phyloP scores from a whole-genome alignment of 257 asterid genomes.

The Solanum commersonii region DNA sequence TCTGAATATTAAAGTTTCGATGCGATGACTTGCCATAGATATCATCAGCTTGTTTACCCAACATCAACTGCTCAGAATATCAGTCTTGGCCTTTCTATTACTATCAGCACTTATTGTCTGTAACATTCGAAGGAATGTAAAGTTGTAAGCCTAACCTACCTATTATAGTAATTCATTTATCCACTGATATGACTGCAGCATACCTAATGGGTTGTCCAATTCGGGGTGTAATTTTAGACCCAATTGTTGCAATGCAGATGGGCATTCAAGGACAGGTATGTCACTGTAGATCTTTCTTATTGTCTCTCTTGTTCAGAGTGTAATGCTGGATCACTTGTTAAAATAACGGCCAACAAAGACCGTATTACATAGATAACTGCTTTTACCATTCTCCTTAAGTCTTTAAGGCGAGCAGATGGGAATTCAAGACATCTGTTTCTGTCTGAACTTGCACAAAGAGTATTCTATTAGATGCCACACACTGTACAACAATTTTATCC shows the following conservation, averaged over 20 bases:
- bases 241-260: constrained; percentile 87
- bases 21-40: background rate
- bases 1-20: background rate
- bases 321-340: background rate
- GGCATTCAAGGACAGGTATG: constrained; percentile 97
- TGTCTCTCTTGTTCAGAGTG: background rate
- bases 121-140: background rate
- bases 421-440: background rate
- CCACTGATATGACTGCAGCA: constrained; percentile 42
- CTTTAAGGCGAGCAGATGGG: background rate
- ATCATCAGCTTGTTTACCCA: background rate
- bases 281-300: background rate
- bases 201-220: constrained; percentile 96
- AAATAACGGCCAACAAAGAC: background rate
- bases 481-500: background rate
- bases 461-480: background rate
- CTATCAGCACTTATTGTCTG: background rate
- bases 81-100: background rate
- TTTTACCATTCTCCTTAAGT: background rate
- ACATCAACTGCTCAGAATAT: background rate
- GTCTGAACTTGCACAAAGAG: background rate
- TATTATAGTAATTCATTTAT: background rate
- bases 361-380: background rate
- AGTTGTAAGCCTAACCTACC: background rate
- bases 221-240: constrained; percentile 88